Conservation (phyloP, 2,329 filamentous ascomycete genomes). For the Pseudogymnoascus sp. region DNA sequence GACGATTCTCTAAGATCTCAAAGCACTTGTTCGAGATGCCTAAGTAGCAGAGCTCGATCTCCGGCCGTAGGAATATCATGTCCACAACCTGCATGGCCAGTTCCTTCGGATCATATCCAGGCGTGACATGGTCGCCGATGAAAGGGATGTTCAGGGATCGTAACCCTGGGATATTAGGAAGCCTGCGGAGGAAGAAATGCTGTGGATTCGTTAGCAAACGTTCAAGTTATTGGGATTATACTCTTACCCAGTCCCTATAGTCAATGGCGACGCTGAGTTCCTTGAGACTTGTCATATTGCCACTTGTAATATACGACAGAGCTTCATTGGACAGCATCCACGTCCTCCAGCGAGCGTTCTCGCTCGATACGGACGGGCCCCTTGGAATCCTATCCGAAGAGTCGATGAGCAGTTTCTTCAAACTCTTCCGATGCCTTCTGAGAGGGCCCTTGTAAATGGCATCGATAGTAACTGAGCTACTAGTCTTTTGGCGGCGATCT, state of each 20-base stretch:
- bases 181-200: slow-evolving; percentile 71
- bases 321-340: slow-evolving; percentile 67
- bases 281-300: slow-evolving; percentile 61
- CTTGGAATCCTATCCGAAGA: slow-evolving; percentile 49
- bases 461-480: slow-evolving; percentile 55
- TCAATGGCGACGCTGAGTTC: slow-evolving; percentile 67
- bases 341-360: slow-evolving; percentile 48
- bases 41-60: slow-evolving; percentile 70
- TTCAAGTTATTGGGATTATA: neutral
- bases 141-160: slow-evolving; percentile 63
- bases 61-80: slow-evolving; percentile 66
- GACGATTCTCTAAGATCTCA: slow-evolving; percentile 63
- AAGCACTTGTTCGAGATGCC: slow-evolving; percentile 73
- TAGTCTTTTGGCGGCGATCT: slow-evolving; percentile 45
- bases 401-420: slow-evolving; percentile 68
- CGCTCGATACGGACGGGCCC: slow-evolving; percentile 26
- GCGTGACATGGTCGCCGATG: slow-evolving; percentile 53
- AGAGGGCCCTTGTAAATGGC: slow-evolving; percentile 63
- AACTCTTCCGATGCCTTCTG: slow-evolving; percentile 60
- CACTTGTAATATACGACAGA: slow-evolving; percentile 65
- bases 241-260: slow-evolving; percentile 68
- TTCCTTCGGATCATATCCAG: slow-evolving; percentile 54
- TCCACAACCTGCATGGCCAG: slow-evolving; percentile 70
- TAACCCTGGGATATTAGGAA: slow-evolving; percentile 63
- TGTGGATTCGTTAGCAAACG: slow-evolving; percentile 29